Conservation (phyloP, 352 stramenopile species). For the Peronospora tabacina region DNA sequence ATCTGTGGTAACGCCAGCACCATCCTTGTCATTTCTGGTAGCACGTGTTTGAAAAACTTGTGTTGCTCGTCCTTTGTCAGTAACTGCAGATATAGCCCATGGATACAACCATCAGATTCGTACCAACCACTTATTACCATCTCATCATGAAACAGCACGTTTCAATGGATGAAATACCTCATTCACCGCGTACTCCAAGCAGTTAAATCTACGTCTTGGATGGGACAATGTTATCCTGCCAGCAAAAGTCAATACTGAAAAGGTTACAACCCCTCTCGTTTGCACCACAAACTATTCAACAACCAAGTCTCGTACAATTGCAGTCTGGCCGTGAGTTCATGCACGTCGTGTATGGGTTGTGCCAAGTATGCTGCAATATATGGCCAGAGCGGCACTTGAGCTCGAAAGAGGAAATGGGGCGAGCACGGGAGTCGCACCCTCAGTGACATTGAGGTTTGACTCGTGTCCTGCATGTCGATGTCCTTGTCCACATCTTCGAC, state of each 20-base stretch:
- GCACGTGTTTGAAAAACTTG: constrained; percentile 34
- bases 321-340: constrained; percentile 32
- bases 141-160: neutral
- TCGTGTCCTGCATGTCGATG: constrained; percentile 16
- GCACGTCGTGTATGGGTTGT: constrained; percentile 31
- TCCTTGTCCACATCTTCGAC: constrained; percentile 12
- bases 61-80: constrained; percentile 27
- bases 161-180: constrained; percentile 28
- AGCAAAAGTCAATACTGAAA: constrained; percentile 1
- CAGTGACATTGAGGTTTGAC: constrained; percentile 2
- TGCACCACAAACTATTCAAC: neutral
- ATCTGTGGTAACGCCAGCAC: constrained; percentile 44
- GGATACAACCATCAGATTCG: neutral
- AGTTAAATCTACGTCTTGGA: constrained; percentile 27
- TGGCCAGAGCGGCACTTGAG: constrained; percentile 59
- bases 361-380: constrained; percentile 47
- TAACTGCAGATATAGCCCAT: constrained; percentile 22
- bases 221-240: constrained; percentile 28
- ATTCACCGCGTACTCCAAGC: constrained; percentile 32
- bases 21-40: constrained; percentile 45
- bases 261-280: neutral
- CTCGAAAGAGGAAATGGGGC: constrained; percentile 20
- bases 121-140: neutral
- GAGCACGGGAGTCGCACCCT: constrained; percentile 43
- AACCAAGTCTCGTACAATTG: constrained; percentile 31